phyloP scores from a whole-genome alignment of 1,284 basidiomycete genomes.

The Rhodotorula mucilaginosa region DNA sequence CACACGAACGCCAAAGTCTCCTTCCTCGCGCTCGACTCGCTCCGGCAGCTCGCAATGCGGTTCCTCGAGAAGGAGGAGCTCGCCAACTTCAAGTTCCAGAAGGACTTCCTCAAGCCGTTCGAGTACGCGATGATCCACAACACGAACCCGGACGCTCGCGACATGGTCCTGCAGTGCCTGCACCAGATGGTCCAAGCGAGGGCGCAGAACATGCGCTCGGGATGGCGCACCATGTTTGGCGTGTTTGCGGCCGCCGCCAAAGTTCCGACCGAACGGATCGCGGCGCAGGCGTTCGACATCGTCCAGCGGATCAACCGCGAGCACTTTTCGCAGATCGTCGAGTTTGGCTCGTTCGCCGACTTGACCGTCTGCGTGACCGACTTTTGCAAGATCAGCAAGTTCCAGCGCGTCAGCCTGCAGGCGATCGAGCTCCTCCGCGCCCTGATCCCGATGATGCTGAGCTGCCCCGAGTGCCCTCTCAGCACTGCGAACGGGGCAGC shows the following conservation, averaged over 20 bases:
- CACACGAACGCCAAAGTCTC: conserved; percentile 96
- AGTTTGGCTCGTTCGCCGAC: conserved; percentile 91
- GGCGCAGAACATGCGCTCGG: conserved; percentile 91
- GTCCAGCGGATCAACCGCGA: conserved; percentile 87
- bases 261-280: conserved; percentile 78
- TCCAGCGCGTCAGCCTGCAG: conserved; percentile 94
- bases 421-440: conserved; percentile 95
- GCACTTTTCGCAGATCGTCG: conserved; percentile 86
- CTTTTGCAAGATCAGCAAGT: conserved; percentile 98
- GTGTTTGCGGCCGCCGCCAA: conserved; percentile 95
- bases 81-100: conserved; percentile 98
- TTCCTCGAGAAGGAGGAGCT: conserved; percentile 99
- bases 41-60: conserved; percentile 97
- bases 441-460: conserved; percentile 86
- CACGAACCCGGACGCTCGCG: conserved; percentile 87
- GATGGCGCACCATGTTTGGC: conserved; percentile 98
- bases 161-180: conserved; percentile 97
- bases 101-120: conserved; percentile 97
- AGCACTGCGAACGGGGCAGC: conserved; percentile 33
- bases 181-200: conserved; percentile 98
- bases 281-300: conserved; percentile 92
- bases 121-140: conserved; percentile 98
- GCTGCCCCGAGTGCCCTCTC: conserved; percentile 75
- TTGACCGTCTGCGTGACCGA: conserved; percentile 96
- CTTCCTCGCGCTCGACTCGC: conserved; percentile 93